phyloP scores from a whole-genome alignment of 1,284 basidiomycete species.

The Puccinia novopanici region DNA sequence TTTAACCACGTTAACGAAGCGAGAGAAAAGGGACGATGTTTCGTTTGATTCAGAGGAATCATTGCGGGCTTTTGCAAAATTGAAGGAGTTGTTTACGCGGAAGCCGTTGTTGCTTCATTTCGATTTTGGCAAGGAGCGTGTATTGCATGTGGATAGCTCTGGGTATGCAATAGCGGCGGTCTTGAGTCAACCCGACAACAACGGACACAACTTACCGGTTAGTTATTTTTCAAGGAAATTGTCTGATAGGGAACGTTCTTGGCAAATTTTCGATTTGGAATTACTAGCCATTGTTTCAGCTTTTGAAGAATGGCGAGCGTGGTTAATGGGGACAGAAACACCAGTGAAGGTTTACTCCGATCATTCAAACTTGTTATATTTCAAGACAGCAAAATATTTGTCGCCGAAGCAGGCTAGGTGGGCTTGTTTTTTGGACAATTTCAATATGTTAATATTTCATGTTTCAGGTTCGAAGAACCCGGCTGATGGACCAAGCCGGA shows the following conservation, averaged over 20 bases:
- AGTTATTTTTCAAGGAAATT: background rate
- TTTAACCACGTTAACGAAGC: background rate
- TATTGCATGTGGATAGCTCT: background rate
- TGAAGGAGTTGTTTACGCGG: background rate
- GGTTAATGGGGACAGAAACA: background rate
- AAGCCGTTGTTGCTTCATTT: background rate
- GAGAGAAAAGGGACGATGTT: background rate
- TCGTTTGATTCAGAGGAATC: background rate
- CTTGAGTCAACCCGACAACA: no score
- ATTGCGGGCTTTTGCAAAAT: background rate
- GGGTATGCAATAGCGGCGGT: constrained; percentile 3
- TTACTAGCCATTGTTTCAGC: background rate
- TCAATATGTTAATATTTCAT: background rate
- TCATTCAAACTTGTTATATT: no score
- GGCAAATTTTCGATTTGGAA: background rate
- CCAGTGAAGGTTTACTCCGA: background rate
- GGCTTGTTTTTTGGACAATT: background rate
- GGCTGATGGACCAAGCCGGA: background rate
- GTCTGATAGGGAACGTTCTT: background rate
- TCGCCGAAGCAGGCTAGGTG: background rate
- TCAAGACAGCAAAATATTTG: no score
- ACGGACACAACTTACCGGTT: background rate
- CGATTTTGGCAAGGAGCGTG: background rate
- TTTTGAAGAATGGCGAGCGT: background rate
- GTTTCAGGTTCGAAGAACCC: background rate